These are phyloP conservation scores for Phytophthora fragariae DNA, from an alignment of 352 stramenopile species.

Conservation along the genomic window DNA sequence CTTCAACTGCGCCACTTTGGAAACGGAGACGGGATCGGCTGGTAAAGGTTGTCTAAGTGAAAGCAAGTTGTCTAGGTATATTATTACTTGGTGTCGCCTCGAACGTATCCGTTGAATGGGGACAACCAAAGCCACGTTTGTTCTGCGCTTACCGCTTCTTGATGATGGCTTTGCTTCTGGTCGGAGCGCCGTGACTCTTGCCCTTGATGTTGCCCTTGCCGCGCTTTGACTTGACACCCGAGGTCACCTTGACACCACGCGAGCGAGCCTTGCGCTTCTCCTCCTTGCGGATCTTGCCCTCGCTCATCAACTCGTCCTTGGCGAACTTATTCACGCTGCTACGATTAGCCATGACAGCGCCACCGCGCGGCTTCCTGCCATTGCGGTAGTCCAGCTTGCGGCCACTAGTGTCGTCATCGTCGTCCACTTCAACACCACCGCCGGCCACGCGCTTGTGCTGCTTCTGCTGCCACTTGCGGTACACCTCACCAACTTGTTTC, in stretches of 20 bases:
- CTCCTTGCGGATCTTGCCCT: slow-evolving; percentile 87
- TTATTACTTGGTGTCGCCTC: slow-evolving; percentile 40
- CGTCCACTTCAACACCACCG: slow-evolving; percentile 72
- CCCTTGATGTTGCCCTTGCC: slow-evolving; percentile 79
- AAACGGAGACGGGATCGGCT: slow-evolving; percentile 58
- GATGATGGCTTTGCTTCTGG: slow-evolving; percentile 87
- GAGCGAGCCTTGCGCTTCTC: slow-evolving; percentile 87
- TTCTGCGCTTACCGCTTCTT: slow-evolving; percentile 46
- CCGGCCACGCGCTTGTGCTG: slow-evolving; percentile 87
- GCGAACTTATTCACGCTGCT: slow-evolving; percentile 77
- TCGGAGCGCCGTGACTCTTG: slow-evolving; percentile 84
- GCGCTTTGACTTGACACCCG: slow-evolving; percentile 54
- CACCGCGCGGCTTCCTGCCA: slow-evolving; percentile 71
- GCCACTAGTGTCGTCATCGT: slow-evolving; percentile 52
- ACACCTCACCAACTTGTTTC: slow-evolving; percentile 92
- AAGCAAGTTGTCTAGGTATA: slow-evolving; percentile 39
- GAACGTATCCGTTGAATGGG: neutral
- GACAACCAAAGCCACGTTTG: slow-evolving; percentile 16
- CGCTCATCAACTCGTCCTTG: slow-evolving; percentile 81
- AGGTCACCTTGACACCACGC: slow-evolving; percentile 72
- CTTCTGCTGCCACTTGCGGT: slow-evolving; percentile 95
- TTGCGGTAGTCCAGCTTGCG: slow-evolving; percentile 82
- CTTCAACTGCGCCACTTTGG: slow-evolving; percentile 67
- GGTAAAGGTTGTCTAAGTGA: slow-evolving; percentile 43
- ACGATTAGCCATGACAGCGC: slow-evolving; percentile 41